phyloP scores from a whole-genome alignment of 805 yeast genomes.

The Lipomyces lipofer region DNA sequence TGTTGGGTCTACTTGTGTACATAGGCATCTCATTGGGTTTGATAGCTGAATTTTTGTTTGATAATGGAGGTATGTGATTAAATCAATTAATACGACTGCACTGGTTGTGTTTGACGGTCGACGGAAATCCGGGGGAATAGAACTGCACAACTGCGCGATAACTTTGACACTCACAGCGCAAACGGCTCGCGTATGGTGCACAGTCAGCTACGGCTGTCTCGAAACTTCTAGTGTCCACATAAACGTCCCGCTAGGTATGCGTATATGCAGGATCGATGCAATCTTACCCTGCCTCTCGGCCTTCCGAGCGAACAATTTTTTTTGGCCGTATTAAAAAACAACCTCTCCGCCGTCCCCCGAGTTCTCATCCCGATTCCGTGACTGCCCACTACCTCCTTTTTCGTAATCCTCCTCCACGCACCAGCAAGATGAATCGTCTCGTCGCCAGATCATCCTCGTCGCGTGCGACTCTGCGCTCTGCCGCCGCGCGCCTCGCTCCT shows the following conservation, averaged over 20 bases:
- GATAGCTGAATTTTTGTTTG: no score
- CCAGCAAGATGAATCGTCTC: constrained; percentile 23
- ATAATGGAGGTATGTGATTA: no score
- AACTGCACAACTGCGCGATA: no score
- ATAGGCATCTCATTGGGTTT: no score
- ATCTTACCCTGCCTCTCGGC: constrained; percentile 20
- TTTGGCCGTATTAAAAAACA: background rate
- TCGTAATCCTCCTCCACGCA: background rate
- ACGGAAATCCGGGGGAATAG: background rate
- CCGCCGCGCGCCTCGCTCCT: constrained; percentile 7
- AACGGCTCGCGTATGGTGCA: background rate
- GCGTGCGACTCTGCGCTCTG: background rate
- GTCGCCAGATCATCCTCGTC: constrained; percentile 14
- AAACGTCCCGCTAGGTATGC: background rate
- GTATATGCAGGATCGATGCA: constrained; percentile 17
- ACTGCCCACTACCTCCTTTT: background rate
- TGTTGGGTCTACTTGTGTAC: no score
- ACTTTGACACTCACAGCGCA: background rate
- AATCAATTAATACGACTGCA: no score
- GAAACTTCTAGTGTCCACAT: constrained; percentile 26
- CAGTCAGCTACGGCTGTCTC: background rate
- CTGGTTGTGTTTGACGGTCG: no score
- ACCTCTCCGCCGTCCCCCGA: no score
- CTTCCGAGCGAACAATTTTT: background rate
- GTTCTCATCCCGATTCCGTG: background rate